Evolutionary conservation across 768 basidiomycete genomes (phyloP).

Genomic region (Vishniacozyma victoriae): DNA sequence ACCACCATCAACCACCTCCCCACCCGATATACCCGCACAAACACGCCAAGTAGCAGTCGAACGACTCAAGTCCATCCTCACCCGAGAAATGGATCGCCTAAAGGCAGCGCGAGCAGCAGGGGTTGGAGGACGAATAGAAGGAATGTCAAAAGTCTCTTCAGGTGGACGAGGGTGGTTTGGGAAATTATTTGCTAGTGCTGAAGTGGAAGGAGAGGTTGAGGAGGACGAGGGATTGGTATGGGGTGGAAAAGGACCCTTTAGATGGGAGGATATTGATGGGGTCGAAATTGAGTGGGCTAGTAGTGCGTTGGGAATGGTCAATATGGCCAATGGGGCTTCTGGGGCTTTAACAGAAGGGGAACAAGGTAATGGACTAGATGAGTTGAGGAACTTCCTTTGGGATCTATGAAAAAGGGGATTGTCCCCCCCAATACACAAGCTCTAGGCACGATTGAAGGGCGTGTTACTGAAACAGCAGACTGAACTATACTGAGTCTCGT

Average conservation of each 20-base stretch:
- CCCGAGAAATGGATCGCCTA: conserved; percentile 40
- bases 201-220: conserved; percentile 18
- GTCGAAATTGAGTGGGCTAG: conserved; percentile 37
- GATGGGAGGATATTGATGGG: conserved; percentile 44
- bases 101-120: conserved; percentile 32
- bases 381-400: conserved; percentile 31
- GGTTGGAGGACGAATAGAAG: conserved; percentile 36
- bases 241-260: conserved; percentile 39
- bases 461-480: no score
- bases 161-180: conserved; percentile 14
- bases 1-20: conserved; percentile 10
- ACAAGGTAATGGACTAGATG: conserved; percentile 25
- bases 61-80: conserved; percentile 31
- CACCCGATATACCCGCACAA: conserved; percentile 19
- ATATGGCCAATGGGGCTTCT: background rate
- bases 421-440: no score
- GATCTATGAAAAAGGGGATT: conserved; percentile 13
- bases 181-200: conserved; percentile 12
- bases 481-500: no score
- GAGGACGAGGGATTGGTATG: conserved; percentile 41
- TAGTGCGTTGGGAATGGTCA: conserved; percentile 18
- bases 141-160: conserved; percentile 28
- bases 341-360: conserved; percentile 3
- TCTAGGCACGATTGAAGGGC: no score
- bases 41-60: conserved; percentile 25